phyloP scores from a whole-genome alignment of 352 stramenopile species.

The Nothophytophthora sp. region DNA sequence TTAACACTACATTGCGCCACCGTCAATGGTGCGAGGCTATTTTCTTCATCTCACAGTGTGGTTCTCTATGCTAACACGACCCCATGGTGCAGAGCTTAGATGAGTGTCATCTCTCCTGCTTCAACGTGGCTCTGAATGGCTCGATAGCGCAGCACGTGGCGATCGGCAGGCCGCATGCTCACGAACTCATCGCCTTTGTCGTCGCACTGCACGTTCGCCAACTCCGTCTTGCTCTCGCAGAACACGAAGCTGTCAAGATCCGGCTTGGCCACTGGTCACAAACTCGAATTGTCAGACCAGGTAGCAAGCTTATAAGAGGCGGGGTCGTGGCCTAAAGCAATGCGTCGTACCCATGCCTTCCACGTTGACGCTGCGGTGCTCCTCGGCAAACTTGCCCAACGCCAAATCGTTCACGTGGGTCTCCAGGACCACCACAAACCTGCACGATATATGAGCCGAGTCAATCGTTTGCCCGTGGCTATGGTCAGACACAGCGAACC shows the following conservation, averaged over 20 bases:
- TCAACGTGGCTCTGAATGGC: slow-evolving; percentile 59
- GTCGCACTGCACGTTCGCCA: slow-evolving; percentile 67
- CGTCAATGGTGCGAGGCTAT: no score
- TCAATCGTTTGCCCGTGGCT: no score
- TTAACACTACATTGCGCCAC: slow-evolving; percentile 37
- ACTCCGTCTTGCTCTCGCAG: slow-evolving; percentile 61
- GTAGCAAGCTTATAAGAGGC: not conserved
- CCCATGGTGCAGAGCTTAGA: no score
- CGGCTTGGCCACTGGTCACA: slow-evolving; percentile 53
- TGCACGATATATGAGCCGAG: no score
- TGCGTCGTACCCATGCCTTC: slow-evolving; percentile 66
- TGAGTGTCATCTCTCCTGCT: slow-evolving; percentile 53
- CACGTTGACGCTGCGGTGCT: slow-evolving; percentile 53
- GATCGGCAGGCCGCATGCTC: slow-evolving; percentile 55
- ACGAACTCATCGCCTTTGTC: slow-evolving; percentile 72
- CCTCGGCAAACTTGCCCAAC: slow-evolving; percentile 61
- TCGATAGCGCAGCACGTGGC: slow-evolving; percentile 77
- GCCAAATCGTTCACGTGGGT: slow-evolving; percentile 72
- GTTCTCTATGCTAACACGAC: no score
- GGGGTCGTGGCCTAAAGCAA: not conserved
- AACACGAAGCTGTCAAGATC: slow-evolving; percentile 85
- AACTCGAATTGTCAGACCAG: not conserved
- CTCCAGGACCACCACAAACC: slow-evolving; percentile 64
- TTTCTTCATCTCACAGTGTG: no score
- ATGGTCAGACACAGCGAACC: no score